Conservation (phyloP, 257 asterid species). For the Pogostemon cablin region DNA sequence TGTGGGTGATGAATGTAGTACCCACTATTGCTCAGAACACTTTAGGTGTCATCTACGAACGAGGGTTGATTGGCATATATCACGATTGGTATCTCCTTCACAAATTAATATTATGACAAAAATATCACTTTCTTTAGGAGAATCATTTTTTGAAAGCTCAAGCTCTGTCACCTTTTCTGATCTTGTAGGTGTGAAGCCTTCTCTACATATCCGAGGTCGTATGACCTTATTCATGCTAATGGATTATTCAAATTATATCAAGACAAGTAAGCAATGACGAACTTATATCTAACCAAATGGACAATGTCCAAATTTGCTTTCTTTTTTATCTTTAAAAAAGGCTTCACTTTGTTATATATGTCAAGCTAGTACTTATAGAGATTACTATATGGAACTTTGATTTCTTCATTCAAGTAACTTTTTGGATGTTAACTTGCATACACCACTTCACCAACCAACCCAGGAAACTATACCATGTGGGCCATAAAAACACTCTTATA, state of each 20-base stretch:
- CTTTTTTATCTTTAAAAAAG: too few species aligned
- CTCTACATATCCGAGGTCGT: slow-evolving; percentile 94
- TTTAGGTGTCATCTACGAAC: slow-evolving; percentile 69
- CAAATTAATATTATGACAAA: neutral
- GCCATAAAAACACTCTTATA: too few species aligned
- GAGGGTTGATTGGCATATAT: slow-evolving; percentile 91
- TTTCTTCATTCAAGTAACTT: too few species aligned
- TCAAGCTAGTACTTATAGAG: too few species aligned
- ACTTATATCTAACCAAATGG: neutral
- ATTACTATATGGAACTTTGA: too few species aligned
- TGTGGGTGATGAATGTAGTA: slow-evolving; percentile 94
- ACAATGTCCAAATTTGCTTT: neutral
- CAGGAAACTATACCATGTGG: too few species aligned
- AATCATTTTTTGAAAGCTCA: slow-evolving; percentile 27
- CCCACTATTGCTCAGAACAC: slow-evolving; percentile 76
- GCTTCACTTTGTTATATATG: too few species aligned
- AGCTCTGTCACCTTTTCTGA: neutral
- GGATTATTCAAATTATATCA: slow-evolving; percentile 69
- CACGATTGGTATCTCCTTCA: slow-evolving; percentile 75
- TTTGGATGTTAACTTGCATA: too few species aligned
- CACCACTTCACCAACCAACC: too few species aligned
- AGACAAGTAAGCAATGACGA: slow-evolving; percentile 63
- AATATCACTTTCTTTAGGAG: neutral
- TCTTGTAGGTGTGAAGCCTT: slow-evolving; percentile 86
- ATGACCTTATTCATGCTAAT: slow-evolving; percentile 80